Evolutionary conservation across 2,329 filamentous ascomycete species (phyloP).

Genomic region (Aspergillus fumigatus): DNA sequence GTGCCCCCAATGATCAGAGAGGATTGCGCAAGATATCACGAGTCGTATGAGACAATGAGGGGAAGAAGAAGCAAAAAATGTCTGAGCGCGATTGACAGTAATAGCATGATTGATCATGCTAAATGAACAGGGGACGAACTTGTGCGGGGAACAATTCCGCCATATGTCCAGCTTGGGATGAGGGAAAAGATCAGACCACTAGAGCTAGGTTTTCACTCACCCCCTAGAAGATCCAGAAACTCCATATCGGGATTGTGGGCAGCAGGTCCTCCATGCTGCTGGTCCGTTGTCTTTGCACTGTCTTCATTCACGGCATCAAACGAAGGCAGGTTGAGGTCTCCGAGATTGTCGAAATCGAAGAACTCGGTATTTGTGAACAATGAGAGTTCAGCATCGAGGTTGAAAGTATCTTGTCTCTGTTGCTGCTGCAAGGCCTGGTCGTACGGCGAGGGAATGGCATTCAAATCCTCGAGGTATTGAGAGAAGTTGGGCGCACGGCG

Average conservation of each 20-base stretch:
- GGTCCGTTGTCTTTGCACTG: conserved; percentile 18
- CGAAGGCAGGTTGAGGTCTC: conserved; percentile 28
- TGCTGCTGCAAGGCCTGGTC: conserved; percentile 56
- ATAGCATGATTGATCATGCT: background rate
- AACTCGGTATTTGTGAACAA: conserved; percentile 81
- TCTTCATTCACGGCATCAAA: conserved; percentile 31
- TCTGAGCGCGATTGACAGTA: conserved; percentile 1
- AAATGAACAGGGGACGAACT: background rate
- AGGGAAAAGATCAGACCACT: background rate
- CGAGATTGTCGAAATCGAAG: conserved; percentile 64
- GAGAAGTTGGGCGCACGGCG: conserved; percentile 82
- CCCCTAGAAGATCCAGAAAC: conserved; percentile 39
- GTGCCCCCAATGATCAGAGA: background rate
- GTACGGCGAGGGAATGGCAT: conserved; percentile 62
- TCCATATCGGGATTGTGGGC: conserved; percentile 29
- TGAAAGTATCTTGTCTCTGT: conserved; percentile 58
- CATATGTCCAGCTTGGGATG: conserved; percentile 1
- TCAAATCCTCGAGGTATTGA: conserved; percentile 82
- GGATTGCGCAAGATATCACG: background rate
- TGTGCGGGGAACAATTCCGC: background rate
- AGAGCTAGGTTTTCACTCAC: conserved; percentile 28
- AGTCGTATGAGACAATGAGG: background rate
- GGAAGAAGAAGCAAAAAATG: conserved; percentile 2
- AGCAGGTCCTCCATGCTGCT: conserved; percentile 16
- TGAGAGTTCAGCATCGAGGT: conserved; percentile 66